Evolutionary conservation across 2,329 filamentous ascomycete species (phyloP).

Genomic region (Colletotrichum tanaceti): DNA sequence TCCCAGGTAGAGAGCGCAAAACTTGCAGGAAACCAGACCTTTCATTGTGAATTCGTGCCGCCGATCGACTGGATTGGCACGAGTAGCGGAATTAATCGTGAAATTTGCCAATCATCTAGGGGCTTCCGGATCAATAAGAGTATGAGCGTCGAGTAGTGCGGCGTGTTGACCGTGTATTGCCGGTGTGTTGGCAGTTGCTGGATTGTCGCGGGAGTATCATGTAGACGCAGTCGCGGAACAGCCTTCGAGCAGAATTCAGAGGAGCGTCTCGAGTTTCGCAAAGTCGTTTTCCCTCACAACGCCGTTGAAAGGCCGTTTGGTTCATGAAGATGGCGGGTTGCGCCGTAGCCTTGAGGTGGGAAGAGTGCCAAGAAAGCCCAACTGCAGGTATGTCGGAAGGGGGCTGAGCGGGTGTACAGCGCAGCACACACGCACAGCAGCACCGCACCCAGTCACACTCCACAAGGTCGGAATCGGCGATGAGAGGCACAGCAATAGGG

Average conservation of each 20-base stretch:
- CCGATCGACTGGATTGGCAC: constrained; percentile 8
- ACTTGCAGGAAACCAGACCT: constrained; percentile 7
- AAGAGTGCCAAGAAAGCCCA: constrained; percentile 33
- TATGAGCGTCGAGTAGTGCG: background rate
- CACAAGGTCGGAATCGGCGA: constrained; percentile 23
- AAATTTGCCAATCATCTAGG: constrained; percentile 21
- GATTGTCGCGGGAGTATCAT: too few species aligned
- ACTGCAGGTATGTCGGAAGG: constrained; percentile 24
- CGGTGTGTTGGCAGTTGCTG: too few species aligned
- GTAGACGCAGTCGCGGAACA: background rate
- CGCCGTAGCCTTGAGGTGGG: constrained; percentile 24
- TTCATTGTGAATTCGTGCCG: constrained; percentile 26
- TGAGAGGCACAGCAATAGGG: constrained; percentile 35
- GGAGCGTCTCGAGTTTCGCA: background rate
- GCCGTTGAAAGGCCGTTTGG: background rate
- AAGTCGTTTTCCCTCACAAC: background rate
- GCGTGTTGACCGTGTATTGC: too few species aligned
- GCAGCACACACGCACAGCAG: constrained; percentile 26
- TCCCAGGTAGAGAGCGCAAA: constrained; percentile 25
- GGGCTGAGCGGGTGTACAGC: constrained; percentile 39
- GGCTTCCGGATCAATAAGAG: constrained; percentile 11
- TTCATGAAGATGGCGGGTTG: constrained; percentile 36
- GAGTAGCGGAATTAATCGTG: background rate
- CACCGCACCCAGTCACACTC: constrained; percentile 37
- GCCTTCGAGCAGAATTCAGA: constrained; percentile 1